A percentile compares a stretch with the other conserved stretches of the same genome.
phyloP scores from a whole-genome alignment of 768 basidiomycete genomes.

The Tylopilus plumbeoviolaceoides region DNA sequence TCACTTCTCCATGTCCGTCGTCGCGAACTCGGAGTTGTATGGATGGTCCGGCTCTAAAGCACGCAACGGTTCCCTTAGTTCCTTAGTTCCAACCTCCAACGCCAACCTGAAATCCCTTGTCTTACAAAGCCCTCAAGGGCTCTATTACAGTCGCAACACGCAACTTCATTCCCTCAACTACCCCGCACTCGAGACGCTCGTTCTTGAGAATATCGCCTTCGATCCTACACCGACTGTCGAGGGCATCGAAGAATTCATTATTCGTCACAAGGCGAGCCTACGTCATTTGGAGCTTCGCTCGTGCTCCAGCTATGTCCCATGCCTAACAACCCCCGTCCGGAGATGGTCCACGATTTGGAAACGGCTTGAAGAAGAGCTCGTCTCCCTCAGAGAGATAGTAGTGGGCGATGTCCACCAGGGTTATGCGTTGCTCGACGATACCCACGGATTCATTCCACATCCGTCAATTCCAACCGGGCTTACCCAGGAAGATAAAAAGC shows the following conservation, averaged over 20 bases:
- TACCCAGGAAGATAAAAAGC: conserved; percentile 13
- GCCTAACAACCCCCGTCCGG: conserved; percentile 13
- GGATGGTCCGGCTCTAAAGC: conserved; percentile 31
- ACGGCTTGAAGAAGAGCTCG: conserved; percentile 20
- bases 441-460: conserved; percentile 23
- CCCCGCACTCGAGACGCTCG: conserved; percentile 24
- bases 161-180: conserved; percentile 21
- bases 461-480: neutral
- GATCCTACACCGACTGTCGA: conserved; percentile 18
- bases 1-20: conserved; percentile 28
- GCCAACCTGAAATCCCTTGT: conserved; percentile 19
- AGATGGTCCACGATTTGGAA: conserved; percentile 29
- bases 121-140: conserved; percentile 26
- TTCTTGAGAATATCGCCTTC: conserved; percentile 30
- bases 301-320: conserved; percentile 26
- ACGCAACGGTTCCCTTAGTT: conserved; percentile 22
- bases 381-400: conserved; percentile 21
- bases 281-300: conserved; percentile 23
- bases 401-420: conserved; percentile 13
- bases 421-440: conserved; percentile 23
- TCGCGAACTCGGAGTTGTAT: conserved; percentile 29
- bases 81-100: conserved; percentile 23
- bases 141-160: conserved; percentile 26
- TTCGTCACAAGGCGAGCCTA: conserved; percentile 27
- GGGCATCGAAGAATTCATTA: conserved; percentile 29